Percentiles rank a stretch among this genome's conserved stretches.
These are phyloP conservation scores for Neltuma alba DNA, from an alignment of 306 rosid species.

Conservation along the genomic window DNA sequence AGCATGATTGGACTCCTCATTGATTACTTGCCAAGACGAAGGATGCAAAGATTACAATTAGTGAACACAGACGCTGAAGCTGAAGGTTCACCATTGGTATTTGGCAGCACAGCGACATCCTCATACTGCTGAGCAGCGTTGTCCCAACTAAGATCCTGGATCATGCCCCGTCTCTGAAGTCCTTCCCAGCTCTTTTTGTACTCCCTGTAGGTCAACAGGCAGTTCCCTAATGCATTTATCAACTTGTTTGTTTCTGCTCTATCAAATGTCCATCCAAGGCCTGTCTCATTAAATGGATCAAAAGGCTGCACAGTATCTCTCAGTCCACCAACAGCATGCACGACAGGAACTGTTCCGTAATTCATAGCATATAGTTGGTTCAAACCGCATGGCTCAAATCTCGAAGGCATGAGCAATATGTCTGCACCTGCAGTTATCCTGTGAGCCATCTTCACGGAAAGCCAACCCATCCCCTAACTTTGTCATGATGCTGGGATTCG, in stretches of 20 bases:
- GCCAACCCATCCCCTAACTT: conserved; percentile 90
- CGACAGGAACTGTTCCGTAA: conserved; percentile 91
- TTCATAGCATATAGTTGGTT: conserved; percentile 96
- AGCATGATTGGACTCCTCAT: conserved; percentile 9
- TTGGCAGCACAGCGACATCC: conserved; percentile 91
- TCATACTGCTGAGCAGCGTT: conserved; percentile 85
- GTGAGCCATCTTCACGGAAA: conserved; percentile 87
- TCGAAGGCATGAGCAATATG: conserved; percentile 92
- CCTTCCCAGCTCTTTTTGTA: conserved; percentile 97
- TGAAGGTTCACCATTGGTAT: conserved; percentile 65
- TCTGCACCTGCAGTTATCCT: conserved; percentile 93
- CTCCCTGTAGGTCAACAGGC: conserved; percentile 66
- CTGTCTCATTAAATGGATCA: conserved; percentile 74
- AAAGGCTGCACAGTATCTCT: conserved; percentile 83
- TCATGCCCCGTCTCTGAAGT: conserved; percentile 90
- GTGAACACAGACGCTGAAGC: neutral
- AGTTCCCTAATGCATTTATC: conserved; percentile 73
- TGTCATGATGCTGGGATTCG: conserved; percentile 55
- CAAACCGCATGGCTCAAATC: conserved; percentile 96
- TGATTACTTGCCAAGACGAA: neutral
- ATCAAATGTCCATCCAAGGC: conserved; percentile 90
- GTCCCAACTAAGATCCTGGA: conserved; percentile 93
- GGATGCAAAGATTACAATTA: neutral
- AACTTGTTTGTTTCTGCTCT: conserved; percentile 72
- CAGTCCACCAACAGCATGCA: conserved; percentile 94